phyloP scores from a whole-genome alignment of 805 yeast species.

The Candida yuanshanica region DNA sequence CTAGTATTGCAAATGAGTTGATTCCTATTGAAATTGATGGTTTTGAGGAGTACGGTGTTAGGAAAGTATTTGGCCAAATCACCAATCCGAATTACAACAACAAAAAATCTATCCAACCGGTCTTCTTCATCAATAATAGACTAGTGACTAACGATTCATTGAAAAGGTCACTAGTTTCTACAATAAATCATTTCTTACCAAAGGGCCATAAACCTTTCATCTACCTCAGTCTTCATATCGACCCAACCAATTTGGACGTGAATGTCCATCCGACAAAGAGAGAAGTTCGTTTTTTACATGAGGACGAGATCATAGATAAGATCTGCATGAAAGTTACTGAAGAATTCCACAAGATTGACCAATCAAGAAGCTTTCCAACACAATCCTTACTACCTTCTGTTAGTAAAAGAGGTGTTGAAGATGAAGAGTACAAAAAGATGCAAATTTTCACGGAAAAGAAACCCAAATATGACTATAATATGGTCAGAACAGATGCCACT shows the following conservation, averaged over 20 bases:
- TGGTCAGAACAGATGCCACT: slow-evolving; percentile 66
- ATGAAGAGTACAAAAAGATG: slow-evolving; percentile 3
- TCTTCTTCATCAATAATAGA: slow-evolving; percentile 82
- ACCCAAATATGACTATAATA: slow-evolving; percentile 53
- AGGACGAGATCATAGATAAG: slow-evolving; percentile 74
- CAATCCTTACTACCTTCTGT: slow-evolving; percentile 45
- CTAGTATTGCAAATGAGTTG: slow-evolving; percentile 59
- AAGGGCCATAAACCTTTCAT: slow-evolving; percentile 74
- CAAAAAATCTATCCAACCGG: slow-evolving; percentile 60
- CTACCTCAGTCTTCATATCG: slow-evolving; percentile 63
- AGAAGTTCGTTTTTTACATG: slow-evolving; percentile 81
- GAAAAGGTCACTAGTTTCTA: slow-evolving; percentile 54
- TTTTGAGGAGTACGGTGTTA: slow-evolving; percentile 42
- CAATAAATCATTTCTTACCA: slow-evolving; percentile 50
- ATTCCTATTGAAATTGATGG: slow-evolving; percentile 37
- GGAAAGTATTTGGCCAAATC: slow-evolving; percentile 50
- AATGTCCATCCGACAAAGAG: slow-evolving; percentile 95
- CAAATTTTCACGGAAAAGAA: slow-evolving; percentile 9
- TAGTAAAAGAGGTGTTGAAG: slow-evolving; percentile 20
- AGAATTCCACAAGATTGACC: slow-evolving; percentile 50
- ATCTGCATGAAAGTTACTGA: slow-evolving; percentile 47
- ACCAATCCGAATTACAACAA: slow-evolving; percentile 66
- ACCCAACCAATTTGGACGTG: slow-evolving; percentile 75
- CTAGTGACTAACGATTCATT: slow-evolving; percentile 80
- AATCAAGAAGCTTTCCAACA: slow-evolving; percentile 61